phyloP scores from a whole-genome alignment of 2,329 filamentous ascomycete species.

The Fusarium sp. region DNA sequence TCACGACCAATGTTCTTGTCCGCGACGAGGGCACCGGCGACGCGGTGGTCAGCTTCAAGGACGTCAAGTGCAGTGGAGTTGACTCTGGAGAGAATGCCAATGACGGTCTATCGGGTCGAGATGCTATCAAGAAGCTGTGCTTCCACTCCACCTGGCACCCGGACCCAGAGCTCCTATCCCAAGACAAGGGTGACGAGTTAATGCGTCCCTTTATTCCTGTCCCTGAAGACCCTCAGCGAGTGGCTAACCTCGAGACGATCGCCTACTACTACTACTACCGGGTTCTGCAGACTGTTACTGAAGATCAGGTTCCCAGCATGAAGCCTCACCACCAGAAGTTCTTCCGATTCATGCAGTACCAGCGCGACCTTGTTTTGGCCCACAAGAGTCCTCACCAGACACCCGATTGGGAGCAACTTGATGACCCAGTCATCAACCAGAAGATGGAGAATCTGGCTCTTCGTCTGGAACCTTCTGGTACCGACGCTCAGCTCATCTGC shows the following conservation, averaged over 20 bases:
- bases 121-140: not conserved
- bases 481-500: not conserved
- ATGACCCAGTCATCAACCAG: not conserved
- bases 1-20: not conserved
- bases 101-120: not conserved
- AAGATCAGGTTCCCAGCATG: not conserved
- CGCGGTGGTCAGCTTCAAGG: not conserved
- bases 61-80: not conserved
- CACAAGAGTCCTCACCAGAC: not conserved
- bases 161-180: not conserved
- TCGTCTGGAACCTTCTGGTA: not conserved
- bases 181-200: not conserved
- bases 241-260: not conserved
- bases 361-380: not conserved
- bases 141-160: not conserved
- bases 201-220: not conserved
- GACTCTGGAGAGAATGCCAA: not conserved
- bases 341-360: not conserved
- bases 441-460: not conserved
- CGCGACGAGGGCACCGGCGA: not conserved
- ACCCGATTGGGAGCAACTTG: not conserved
- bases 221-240: not conserved
- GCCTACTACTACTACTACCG: not conserved
- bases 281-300: not conserved
- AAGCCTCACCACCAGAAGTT: not conserved